These are phyloP conservation scores for Aspergillus quadrilineatus DNA, from an alignment of 2,329 filamentous ascomycete genomes.

Conservation along the genomic window DNA sequence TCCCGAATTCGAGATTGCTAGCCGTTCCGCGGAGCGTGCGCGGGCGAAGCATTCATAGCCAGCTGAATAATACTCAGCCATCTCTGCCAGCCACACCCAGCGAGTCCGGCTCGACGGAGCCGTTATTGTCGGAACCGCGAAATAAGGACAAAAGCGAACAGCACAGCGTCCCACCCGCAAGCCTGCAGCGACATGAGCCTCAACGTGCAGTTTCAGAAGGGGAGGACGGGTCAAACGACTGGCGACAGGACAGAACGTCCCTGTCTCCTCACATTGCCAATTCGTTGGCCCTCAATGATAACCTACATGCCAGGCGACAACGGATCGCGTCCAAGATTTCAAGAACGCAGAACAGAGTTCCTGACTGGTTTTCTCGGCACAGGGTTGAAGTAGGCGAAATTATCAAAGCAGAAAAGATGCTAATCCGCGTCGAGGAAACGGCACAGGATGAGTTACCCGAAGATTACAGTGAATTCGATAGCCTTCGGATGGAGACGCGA, in stretches of 20 bases:
- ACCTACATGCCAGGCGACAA: slow-evolving; percentile 41
- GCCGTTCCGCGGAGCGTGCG: slow-evolving; percentile 13
- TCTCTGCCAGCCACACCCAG: slow-evolving; percentile 26
- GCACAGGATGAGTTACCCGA: slow-evolving; percentile 53
- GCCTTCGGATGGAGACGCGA: slow-evolving; percentile 58
- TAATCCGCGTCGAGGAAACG: slow-evolving; percentile 60
- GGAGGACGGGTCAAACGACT: slow-evolving; percentile 15
- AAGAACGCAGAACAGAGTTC: slow-evolving; percentile 37
- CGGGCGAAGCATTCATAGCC: slow-evolving; percentile 19
- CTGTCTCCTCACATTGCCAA: slow-evolving; percentile 37
- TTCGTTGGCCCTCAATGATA: slow-evolving; percentile 47
- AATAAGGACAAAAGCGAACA: slow-evolving; percentile 24
- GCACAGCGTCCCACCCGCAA: slow-evolving; percentile 16
- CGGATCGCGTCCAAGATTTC: slow-evolving; percentile 40
- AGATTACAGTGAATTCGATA: slow-evolving; percentile 65
- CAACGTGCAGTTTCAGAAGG: slow-evolving; percentile 27
- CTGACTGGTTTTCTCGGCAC: slow-evolving; percentile 35
- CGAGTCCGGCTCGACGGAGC: slow-evolving; percentile 35
- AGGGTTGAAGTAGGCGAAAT: slow-evolving; percentile 59
- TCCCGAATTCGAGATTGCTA: slow-evolving; percentile 5
- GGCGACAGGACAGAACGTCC: slow-evolving; percentile 22
- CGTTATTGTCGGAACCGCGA: slow-evolving; percentile 29
- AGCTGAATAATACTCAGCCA: slow-evolving; percentile 22
- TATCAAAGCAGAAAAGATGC: slow-evolving; percentile 67
- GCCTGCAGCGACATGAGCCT: slow-evolving; percentile 36